phyloP scores from a whole-genome alignment of 257 asterid species.

The Lycium ferocissimum region DNA sequence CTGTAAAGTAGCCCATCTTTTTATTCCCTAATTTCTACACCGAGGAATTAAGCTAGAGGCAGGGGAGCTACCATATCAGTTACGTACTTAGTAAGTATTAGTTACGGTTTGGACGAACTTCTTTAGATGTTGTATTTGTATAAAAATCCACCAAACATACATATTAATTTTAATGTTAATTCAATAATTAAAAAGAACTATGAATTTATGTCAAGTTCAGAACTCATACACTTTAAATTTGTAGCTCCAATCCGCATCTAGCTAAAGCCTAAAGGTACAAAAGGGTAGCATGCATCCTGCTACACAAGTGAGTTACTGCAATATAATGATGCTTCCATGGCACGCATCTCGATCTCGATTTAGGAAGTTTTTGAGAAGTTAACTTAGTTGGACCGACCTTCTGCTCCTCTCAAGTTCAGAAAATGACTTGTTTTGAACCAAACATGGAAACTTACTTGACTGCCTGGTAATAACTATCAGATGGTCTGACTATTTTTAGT shows the following conservation, averaged over 20 bases:
- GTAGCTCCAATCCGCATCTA: too few species aligned
- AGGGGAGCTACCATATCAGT: too few species aligned
- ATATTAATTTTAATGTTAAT: too few species aligned
- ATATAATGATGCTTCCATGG: constrained; percentile 13
- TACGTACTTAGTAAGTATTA: too few species aligned
- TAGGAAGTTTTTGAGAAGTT: constrained; percentile 16
- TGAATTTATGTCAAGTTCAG: not conserved
- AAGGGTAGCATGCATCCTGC: not conserved
- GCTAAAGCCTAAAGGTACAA: not conserved
- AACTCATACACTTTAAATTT: not conserved
- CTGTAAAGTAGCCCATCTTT: not conserved
- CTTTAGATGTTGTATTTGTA: too few species aligned
- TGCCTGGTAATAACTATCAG: not conserved
- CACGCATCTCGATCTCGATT: constrained; percentile 22
- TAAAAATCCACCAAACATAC: not conserved
- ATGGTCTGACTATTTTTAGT: not conserved
- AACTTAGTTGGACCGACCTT: not conserved
- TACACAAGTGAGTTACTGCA: not conserved
- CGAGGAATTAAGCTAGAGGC: not conserved
- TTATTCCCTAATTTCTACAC: not conserved
- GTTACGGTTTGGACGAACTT: too few species aligned
- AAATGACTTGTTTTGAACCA: not conserved
- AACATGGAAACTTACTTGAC: not conserved
- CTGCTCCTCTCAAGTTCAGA: constrained; percentile 1
- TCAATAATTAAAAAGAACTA: not conserved